Evolutionary conservation across 2,329 filamentous ascomycete genomes (phyloP).

Genomic region (Exophiala mesophila): DNA sequence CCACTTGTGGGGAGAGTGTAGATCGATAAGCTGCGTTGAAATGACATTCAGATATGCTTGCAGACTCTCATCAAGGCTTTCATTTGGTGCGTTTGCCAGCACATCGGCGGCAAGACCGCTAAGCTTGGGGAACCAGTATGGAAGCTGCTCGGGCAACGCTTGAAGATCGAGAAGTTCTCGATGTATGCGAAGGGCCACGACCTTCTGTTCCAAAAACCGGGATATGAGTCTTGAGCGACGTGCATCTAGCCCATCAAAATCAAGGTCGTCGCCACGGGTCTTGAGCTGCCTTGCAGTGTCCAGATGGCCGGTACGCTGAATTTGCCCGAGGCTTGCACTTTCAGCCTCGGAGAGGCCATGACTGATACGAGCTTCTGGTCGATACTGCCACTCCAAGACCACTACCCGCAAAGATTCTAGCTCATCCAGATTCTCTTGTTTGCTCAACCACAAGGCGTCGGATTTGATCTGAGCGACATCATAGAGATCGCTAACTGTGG

Average conservation of each 20-base stretch:
- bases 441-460: conserved; percentile 81
- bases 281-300: conserved; percentile 48
- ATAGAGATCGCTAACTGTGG: conserved; percentile 61
- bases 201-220: conserved; percentile 52
- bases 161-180: conserved; percentile 13
- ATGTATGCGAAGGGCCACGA: conserved; percentile 21
- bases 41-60: conserved; percentile 33
- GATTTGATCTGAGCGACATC: conserved; percentile 75
- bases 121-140: not conserved
- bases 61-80: conserved; percentile 3
- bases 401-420: conserved; percentile 74
- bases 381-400: conserved; percentile 76
- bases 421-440: conserved; percentile 71
- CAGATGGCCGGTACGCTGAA: conserved; percentile 60
- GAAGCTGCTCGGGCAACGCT: conserved; percentile 4
- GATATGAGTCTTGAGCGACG: conserved; percentile 65
- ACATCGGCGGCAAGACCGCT: not conserved
- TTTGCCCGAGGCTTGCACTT: conserved; percentile 68
- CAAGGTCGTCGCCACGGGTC: conserved; percentile 25
- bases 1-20: conserved; percentile 31
- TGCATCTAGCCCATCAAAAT: conserved; percentile 58
- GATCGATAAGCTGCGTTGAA: conserved; percentile 30
- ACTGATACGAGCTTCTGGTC: conserved; percentile 67
- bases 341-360: conserved; percentile 73
- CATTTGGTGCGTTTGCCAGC: not conserved